Evolutionary conservation across 108 stramenopile genomes (phyloP).

Genomic region (Cyclotella sp.): DNA sequence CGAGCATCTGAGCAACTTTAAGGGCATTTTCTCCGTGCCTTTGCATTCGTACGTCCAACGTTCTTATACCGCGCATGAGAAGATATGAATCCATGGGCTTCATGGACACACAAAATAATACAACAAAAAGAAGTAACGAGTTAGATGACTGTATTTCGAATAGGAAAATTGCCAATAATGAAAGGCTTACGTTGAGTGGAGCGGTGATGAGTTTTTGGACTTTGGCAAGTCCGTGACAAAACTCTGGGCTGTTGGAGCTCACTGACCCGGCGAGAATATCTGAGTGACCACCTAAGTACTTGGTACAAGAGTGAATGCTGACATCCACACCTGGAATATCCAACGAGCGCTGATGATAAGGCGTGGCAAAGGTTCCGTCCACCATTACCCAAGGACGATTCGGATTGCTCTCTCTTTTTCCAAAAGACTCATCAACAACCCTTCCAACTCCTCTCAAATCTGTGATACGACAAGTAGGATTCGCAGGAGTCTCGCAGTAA

Average conservation of each 20-base stretch:
- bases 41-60: conserved; percentile 88
- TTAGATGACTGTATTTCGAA: too few relatives aligned
- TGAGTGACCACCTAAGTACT: conserved; percentile 92
- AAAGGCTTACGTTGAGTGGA: conserved; percentile 50
- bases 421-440: conserved; percentile 62
- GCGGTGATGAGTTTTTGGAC: conserved; percentile 86
- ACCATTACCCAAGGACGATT: conserved; percentile 68
- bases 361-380: conserved; percentile 83
- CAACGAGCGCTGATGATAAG: conserved; percentile 75
- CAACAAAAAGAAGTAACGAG: background rate
- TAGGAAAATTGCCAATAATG: background rate
- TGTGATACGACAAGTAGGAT: conserved; percentile 86
- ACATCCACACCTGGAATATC: conserved; percentile 82
- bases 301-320: conserved; percentile 85
- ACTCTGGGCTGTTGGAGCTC: conserved; percentile 59
- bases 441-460: conserved; percentile 80
- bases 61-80: conserved; percentile 86
- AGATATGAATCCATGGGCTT: conserved; percentile 90
- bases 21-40: conserved; percentile 66
- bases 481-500: conserved; percentile 92
- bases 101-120: background rate
- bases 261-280: conserved; percentile 91
- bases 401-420: conserved; percentile 40
- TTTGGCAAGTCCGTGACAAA: conserved; percentile 69
- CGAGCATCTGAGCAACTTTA: conserved; percentile 65